Evolutionary conservation across 1,284 basidiomycete species (phyloP).

Genomic region (Thelephora terrestris): DNA sequence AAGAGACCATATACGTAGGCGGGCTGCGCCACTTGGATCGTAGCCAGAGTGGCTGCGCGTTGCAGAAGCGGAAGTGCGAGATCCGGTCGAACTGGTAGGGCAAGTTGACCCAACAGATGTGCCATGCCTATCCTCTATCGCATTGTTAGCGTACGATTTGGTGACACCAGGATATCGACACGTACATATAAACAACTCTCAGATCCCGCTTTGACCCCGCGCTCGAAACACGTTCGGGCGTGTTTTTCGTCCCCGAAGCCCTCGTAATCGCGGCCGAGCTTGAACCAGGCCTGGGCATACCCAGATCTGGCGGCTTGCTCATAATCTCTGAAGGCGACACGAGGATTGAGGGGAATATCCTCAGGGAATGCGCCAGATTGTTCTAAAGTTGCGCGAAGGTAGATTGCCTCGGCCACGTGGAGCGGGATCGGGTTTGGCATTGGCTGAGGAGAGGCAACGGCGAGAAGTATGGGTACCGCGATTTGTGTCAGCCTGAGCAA

Average conservation of each 20-base stretch:
- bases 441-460: slow-evolving; percentile 30
- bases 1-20: slow-evolving; percentile 82
- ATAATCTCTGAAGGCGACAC: slow-evolving; percentile 82
- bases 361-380: slow-evolving; percentile 60
- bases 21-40: slow-evolving; percentile 74
- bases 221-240: slow-evolving; percentile 77
- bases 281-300: slow-evolving; percentile 74
- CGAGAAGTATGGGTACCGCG: slow-evolving; percentile 55
- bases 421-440: slow-evolving; percentile 27
- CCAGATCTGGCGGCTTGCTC: slow-evolving; percentile 72
- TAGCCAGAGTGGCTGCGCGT: slow-evolving; percentile 68
- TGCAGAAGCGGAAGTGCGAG: slow-evolving; percentile 65
- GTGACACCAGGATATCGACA: slow-evolving; percentile 13
- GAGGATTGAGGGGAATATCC: slow-evolving; percentile 54
- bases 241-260: slow-evolving; percentile 64
- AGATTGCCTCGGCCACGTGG: slow-evolving; percentile 64
- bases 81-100: slow-evolving; percentile 42
- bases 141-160: slow-evolving; percentile 3
- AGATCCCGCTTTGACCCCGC: slow-evolving; percentile 61
- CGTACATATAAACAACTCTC: slow-evolving; percentile 74
- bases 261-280: slow-evolving; percentile 87
- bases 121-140: slow-evolving; percentile 83
- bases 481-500: slow-evolving; percentile 54
- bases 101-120: slow-evolving; percentile 79
- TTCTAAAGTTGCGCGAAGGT: slow-evolving; percentile 61